Evolutionary conservation across 306 rosid species (phyloP), one percentile per base, ranked within the genome.

Genomic region (Cicer pinnatifidum): DNA sequence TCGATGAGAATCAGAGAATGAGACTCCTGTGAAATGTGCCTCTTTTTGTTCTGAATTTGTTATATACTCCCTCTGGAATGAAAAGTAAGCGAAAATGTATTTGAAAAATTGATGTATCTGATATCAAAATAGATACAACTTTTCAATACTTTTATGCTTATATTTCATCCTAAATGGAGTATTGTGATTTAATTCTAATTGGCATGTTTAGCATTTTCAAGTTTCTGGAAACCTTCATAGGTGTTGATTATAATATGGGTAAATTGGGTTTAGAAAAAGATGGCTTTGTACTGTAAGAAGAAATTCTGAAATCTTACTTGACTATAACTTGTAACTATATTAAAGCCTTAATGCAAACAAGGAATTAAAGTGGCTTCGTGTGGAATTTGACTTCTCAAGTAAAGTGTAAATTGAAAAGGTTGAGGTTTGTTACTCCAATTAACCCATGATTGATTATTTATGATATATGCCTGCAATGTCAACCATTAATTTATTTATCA

Each of bases 301-400:
- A 33, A 67, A 16, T 40, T 67, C n/a, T 58, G 39, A 65, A 46
- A 28, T 17, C 1, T 66, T 28, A 66, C 6, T 10, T 66, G 69
- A 11, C 52, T 53, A 8, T n/a, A 50, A 12, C 9, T 46, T 65
- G 3, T 57, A 38, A 16, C 20, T 52, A 39, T 71, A 11, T 11
- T n/a, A 2, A 47, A 38, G 48, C 68, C 33, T 13, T 5, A 3
- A 9, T 38, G 12, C 37, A 51, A 13, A 44, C n/a, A 13, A 70
- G 67, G 40, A 56, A 56, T n/a, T 75, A 15, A 79, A 51, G 46
- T n/a, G 67, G 50, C 51, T 64, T 52, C 45, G 4, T 9, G 48
- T 28, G 35, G 35, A 28, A 28, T 28, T 28, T 3, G 35, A 28
- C 35, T 28, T 28, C 35, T 28, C 35, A 51, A 2, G 23, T 51